A percentile compares a stretch with the other conserved stretches of the same genome.
These are phyloP conservation scores for Lumnitzera racemosa DNA, from an alignment of 345 rosid species.

Conservation along the genomic window DNA sequence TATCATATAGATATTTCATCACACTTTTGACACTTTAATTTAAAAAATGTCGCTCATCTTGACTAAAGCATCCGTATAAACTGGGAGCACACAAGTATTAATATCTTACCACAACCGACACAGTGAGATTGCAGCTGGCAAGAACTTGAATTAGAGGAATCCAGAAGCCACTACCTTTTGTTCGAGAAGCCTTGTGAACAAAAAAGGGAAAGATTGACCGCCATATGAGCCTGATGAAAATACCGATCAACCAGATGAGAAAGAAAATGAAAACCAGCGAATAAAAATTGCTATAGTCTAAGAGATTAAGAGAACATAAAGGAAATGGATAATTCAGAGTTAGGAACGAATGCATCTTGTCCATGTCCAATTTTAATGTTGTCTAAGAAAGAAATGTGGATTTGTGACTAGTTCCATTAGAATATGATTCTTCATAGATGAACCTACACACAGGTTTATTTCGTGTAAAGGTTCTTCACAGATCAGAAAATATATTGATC, in stretches of 20 bases:
- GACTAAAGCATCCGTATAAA: neutral
- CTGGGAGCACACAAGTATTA: slow-evolving; percentile 1
- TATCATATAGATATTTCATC: neutral
- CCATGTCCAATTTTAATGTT: no score
- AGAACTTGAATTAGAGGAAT: slow-evolving; percentile 74
- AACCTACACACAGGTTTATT: no score
- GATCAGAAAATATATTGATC: no score
- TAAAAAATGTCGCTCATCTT: neutral
- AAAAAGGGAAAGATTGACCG: slow-evolving; percentile 48
- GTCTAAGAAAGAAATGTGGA: no score
- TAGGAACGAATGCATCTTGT: no score
- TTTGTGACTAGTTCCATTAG: no score
- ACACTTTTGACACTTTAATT: neutral
- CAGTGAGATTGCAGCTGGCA: slow-evolving; percentile 60
- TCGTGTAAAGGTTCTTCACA: no score
- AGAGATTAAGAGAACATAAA: no score
- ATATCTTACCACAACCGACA: slow-evolving; percentile 49
- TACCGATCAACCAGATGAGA: slow-evolving; percentile 2
- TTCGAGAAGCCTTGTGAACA: slow-evolving; percentile 61
- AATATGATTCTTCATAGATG: no score
- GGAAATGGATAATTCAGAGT: no score
- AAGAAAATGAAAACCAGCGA: neutral
- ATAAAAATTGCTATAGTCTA: no score
- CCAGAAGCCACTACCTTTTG: slow-evolving; percentile 82
- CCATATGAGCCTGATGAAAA: slow-evolving; percentile 50